Base-by-base conservation (phyloP, 768 basidiomycete species). In the Russula foetens region DNA sequence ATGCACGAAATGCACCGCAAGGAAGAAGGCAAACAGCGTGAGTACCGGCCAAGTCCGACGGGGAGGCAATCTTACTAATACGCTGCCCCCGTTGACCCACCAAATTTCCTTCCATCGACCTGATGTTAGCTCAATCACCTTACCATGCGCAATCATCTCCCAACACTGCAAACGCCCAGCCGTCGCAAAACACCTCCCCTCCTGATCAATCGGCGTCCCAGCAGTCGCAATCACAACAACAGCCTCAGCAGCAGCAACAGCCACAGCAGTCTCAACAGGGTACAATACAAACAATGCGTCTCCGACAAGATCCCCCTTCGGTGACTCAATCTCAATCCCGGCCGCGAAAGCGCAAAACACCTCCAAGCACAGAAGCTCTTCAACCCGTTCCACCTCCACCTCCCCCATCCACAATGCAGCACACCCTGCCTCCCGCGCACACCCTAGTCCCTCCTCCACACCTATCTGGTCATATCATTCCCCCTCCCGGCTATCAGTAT, bases 281-380 rank as follows among this genome's bases (percentile, higher is more conserved):
- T 43, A 64, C 69, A 48, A 69, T 69, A 54, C 69, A 70, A 55
- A 67, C 74, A n/a, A 81, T 84, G 81, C 81, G 85, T 67, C 78
- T 88, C 43, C 80, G 82, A 68, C 85, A 86, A 46, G 84, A 86
- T 53, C 79, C 72, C 15, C 69, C 72, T 51, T 52, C 69, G 46
- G 71, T 72, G 53, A 69, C 71, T 55, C 67, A 67, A 59, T 76
- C 78, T 43, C 71, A 79, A 15, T 60, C 76, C 50, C 78, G 82
- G 12, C 69, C 76, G 33, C 79, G 86, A 59, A 90, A 90, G 70
- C 82, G 88, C 67, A 90, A 90, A 71, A 69, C 86, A 0, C 85
- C 86, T 8, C 79, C 86, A 2, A 68, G 75, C 21, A 24, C 66
- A 39, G 62, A 66, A 65, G 19, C 63, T 28, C 45, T 63, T 41